Evolutionary conservation across 176 grass and related monocot species (phyloP).

Genomic region (Neostapfia colusana): DNA sequence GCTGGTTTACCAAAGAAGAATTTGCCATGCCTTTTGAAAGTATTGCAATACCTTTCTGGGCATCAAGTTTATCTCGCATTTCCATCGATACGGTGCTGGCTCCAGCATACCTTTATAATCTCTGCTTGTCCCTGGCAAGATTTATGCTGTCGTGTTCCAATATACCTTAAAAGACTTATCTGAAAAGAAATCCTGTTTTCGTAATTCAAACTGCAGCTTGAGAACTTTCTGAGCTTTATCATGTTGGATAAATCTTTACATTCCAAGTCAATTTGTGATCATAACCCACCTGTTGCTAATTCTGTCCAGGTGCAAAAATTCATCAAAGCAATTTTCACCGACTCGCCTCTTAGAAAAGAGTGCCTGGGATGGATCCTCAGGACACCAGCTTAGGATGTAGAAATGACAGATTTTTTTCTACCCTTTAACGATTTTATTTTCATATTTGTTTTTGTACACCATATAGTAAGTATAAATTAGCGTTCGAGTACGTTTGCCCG

Average conservation of each 20-base stretch:
- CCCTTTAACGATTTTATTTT: background rate
- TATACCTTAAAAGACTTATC: background rate
- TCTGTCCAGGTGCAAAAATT: conserved; percentile 61
- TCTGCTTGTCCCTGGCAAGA: background rate
- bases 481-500: background rate
- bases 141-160: background rate
- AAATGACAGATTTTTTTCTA: background rate
- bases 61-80: background rate
- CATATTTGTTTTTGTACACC: background rate
- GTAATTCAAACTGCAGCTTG: background rate
- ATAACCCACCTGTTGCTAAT: background rate
- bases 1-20: background rate
- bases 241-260: background rate
- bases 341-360: conserved; percentile 69
- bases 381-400: conserved; percentile 38
- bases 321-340: conserved; percentile 68
- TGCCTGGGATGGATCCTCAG: conserved; percentile 57
- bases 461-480: background rate
- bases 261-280: background rate
- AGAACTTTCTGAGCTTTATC: background rate
- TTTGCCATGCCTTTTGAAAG: background rate
- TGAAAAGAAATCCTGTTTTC: background rate
- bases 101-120: background rate
- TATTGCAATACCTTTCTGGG: background rate
- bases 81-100: background rate